Conservation (phyloP, 169 alveolate genomes). For the Plasmodium coatneyi region DNA sequence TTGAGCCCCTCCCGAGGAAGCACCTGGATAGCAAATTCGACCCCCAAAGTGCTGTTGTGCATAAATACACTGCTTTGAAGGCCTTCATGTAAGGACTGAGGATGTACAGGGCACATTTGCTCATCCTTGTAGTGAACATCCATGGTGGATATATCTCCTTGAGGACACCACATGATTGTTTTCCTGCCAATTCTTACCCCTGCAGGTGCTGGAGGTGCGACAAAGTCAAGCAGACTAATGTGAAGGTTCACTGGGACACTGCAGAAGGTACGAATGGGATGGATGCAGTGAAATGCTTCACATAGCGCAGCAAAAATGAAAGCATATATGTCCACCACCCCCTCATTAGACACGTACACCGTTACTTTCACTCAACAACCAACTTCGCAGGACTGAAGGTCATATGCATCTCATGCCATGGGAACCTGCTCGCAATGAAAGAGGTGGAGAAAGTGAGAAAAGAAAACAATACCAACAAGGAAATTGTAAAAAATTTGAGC, state of each 20-base stretch:
- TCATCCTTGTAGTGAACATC: neutral
- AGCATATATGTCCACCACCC: neutral
- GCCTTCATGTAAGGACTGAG: conserved; percentile 76
- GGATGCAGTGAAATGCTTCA: neutral
- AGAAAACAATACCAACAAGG: conserved; percentile 59
- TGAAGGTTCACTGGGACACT: conserved; percentile 85
- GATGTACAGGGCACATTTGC: neutral
- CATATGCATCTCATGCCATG: conserved; percentile 62
- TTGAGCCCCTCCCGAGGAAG: conserved; percentile 85
- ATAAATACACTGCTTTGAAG: conserved; percentile 80
- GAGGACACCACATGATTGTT: neutral
- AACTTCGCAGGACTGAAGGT: conserved; percentile 49
- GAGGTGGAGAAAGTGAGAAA: conserved; percentile 65
- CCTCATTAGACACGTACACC: neutral
- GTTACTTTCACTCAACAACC: neutral
- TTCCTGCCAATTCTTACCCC: neutral
- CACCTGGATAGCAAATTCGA: conserved; percentile 83
- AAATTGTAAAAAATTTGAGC: conserved; percentile 57
- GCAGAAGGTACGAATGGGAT: conserved; percentile 76
- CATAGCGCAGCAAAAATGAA: neutral
- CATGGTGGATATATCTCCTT: neutral
- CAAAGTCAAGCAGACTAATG: conserved; percentile 84
- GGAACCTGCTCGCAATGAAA: conserved; percentile 48
- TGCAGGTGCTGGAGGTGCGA: conserved; percentile 87
- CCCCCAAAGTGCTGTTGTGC: conserved; percentile 78